phyloP scores from a whole-genome alignment of 768 basidiomycete species.

The Dioszegia hungarica region DNA sequence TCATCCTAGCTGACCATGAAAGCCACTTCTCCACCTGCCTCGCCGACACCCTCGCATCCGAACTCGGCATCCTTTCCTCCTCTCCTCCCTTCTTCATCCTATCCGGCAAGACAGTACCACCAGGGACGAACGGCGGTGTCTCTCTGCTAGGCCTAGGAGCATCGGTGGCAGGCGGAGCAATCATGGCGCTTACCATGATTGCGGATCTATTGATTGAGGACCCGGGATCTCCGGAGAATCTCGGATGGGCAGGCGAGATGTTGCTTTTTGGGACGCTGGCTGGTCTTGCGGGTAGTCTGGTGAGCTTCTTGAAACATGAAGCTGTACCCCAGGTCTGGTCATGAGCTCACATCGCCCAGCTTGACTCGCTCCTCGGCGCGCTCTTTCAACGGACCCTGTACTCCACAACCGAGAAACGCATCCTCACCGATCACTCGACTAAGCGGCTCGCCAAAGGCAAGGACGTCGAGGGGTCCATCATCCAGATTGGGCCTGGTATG shows the following conservation, averaged over 20 bases:
- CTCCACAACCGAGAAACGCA: constrained; percentile 58
- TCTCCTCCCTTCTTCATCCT: constrained; percentile 67
- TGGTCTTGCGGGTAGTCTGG: constrained; percentile 75
- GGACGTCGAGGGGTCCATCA: constrained; percentile 46
- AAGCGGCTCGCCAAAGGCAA: constrained; percentile 16
- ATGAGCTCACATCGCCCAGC: constrained; percentile 49
- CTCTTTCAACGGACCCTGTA: constrained; percentile 77
- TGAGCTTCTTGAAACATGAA: constrained; percentile 48
- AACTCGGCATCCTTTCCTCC: constrained; percentile 77
- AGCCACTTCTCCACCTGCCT: constrained; percentile 86
- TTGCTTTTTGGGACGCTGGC: constrained; percentile 61
- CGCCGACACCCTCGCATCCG: constrained; percentile 88
- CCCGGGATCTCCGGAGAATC: constrained; percentile 11
- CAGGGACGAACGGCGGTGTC: constrained; percentile 87
- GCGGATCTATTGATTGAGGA: constrained; percentile 62
- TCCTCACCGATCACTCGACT: constrained; percentile 59
- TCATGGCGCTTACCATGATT: constrained; percentile 65
- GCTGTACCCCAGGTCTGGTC: background rate
- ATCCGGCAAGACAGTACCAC: constrained; percentile 67
- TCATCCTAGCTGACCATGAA: constrained; percentile 1
- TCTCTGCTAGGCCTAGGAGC: constrained; percentile 69
- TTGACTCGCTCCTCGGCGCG: constrained; percentile 83
- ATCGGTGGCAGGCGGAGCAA: constrained; percentile 65
- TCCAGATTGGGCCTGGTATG: constrained; percentile 60
- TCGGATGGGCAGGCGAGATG: constrained; percentile 51